Evolutionary conservation across 164 flowering plant genomes (phyloP).

Genomic region (Stephania japonica): DNA sequence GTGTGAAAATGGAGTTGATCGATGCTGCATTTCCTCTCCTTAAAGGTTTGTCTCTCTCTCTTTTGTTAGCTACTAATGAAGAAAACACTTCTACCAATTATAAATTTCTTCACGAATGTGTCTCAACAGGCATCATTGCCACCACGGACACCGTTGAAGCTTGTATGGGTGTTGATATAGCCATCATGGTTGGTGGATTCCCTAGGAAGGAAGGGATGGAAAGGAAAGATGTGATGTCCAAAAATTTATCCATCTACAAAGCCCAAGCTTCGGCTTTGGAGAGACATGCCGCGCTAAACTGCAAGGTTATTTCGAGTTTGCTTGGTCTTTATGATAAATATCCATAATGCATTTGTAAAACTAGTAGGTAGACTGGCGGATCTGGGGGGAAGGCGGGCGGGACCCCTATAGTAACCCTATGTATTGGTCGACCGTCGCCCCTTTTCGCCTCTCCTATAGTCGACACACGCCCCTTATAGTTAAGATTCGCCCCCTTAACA

Average conservation of each 20-base stretch:
- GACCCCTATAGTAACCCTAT: no score
- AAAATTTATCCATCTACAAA: slow-evolving; percentile 71
- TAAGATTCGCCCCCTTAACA: no score
- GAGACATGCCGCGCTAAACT: slow-evolving; percentile 63
- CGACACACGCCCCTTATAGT: no score
- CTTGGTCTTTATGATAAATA: no score
- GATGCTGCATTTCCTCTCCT: slow-evolving; percentile 91
- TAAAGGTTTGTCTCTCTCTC: slow-evolving; percentile 41
- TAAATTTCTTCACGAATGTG: background rate
- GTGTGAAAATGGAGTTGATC: slow-evolving; percentile 75
- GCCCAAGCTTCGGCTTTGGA: slow-evolving; percentile 79
- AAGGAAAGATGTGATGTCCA: slow-evolving; percentile 84
- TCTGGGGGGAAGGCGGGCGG: no score
- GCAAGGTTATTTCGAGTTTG: slow-evolving; percentile 46
- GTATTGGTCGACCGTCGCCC: no score
- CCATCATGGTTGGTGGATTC: slow-evolving; percentile 82
- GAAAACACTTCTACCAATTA: background rate
- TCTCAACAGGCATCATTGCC: slow-evolving; percentile 57
- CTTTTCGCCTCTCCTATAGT: no score
- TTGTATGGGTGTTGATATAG: slow-evolving; percentile 59
- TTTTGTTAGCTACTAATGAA: background rate
- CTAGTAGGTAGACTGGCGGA: no score
- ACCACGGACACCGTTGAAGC: slow-evolving; percentile 74
- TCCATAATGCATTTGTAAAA: background rate
- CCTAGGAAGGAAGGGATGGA: slow-evolving; percentile 84